Conservation (phyloP, 2,329 filamentous ascomycete species). For the Beauveria sp. region DNA sequence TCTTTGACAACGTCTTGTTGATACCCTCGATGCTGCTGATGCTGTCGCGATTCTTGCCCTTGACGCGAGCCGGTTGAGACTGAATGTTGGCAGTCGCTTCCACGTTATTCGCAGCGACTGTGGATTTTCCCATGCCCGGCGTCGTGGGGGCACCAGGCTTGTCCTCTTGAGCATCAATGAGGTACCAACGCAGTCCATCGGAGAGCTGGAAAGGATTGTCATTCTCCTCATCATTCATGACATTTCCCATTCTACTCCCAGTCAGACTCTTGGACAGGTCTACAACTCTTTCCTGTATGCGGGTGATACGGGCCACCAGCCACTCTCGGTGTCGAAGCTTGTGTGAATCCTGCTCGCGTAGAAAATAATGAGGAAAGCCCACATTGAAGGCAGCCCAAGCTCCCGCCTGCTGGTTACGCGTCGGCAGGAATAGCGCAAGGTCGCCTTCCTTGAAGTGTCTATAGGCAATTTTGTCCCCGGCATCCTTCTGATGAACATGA, state of each 20-base stretch:
- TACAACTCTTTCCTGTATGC: constrained; percentile 87
- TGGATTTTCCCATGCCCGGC: constrained; percentile 83
- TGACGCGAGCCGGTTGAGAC: constrained; percentile 37
- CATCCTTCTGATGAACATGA: constrained; percentile 71
- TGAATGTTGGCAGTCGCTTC: constrained; percentile 73
- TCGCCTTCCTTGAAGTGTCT: constrained; percentile 95
- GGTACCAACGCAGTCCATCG: constrained; percentile 91
- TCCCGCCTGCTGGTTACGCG: constrained; percentile 84
- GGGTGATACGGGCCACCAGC: constrained; percentile 89
- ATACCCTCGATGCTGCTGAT: constrained; percentile 60
- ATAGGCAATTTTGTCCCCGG: constrained; percentile 93
- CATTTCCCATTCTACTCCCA: constrained; percentile 38
- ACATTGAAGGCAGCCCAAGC: constrained; percentile 99
- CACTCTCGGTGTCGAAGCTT: constrained; percentile 80
- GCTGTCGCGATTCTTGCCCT: constrained; percentile 37
- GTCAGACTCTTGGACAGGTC: constrained; percentile 74
- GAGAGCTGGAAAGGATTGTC: constrained; percentile 97
- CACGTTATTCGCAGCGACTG: constrained; percentile 79
- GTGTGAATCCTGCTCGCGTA: constrained; percentile 86
- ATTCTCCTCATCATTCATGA: constrained; percentile 60
- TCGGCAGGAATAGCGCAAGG: constrained; percentile 86
- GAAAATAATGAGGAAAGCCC: constrained; percentile 92
- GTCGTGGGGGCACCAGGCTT: constrained; percentile 88
- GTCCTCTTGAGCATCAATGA: constrained; percentile 89
- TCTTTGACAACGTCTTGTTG: constrained; percentile 74